These are phyloP conservation scores for Pyricularia grisea DNA, from an alignment of 2,329 filamentous ascomycete genomes.

Conservation along the genomic window DNA sequence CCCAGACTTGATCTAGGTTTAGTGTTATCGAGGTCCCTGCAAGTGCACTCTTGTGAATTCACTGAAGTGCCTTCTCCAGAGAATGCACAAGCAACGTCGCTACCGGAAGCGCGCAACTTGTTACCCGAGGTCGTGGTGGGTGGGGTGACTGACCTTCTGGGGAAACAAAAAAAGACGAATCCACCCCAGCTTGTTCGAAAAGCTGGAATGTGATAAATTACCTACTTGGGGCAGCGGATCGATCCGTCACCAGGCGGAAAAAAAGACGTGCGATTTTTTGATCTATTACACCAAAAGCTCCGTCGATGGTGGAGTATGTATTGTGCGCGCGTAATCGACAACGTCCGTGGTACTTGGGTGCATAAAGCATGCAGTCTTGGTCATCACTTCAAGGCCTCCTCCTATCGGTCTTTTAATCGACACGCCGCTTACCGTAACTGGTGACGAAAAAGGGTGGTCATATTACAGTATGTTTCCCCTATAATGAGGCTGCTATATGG, in stretches of 20 bases:
- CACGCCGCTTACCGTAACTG: neutral
- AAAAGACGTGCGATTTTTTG: neutral
- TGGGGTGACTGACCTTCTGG: neutral
- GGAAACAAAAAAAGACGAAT: neutral
- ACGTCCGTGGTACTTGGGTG: neutral
- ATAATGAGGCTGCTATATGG: neutral
- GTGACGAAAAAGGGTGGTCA: neutral
- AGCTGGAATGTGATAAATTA: neutral
- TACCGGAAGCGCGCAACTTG: neutral
- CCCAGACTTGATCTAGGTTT: neutral
- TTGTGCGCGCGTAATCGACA: neutral
- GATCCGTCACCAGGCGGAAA: neutral
- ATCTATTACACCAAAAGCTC: neutral
- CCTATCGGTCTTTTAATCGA: neutral
- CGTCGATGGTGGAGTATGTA: neutral
- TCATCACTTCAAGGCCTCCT: neutral
- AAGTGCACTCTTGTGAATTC: neutral
- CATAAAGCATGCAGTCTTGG: neutral
- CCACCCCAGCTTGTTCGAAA: neutral
- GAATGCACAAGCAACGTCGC: neutral
- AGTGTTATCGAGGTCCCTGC: neutral
- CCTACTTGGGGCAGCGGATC: neutral
- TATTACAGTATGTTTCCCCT: neutral
- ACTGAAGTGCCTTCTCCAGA: neutral
- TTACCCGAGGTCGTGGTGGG: neutral